Conservation (phyloP, 805 yeast species). For the Sugiyamaella chiloensis region DNA sequence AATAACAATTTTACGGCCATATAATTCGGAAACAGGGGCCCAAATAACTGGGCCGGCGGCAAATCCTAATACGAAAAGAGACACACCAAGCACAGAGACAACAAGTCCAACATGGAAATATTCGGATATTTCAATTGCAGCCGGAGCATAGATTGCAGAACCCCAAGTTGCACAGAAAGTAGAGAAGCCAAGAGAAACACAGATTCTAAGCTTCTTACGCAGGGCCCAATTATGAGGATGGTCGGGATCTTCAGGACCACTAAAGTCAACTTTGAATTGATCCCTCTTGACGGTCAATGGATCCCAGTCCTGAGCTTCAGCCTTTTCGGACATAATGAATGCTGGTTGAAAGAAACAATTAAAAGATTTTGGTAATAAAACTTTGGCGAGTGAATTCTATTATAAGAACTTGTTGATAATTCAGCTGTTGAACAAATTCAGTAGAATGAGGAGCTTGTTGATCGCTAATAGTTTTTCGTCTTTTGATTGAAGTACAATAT, state of each 20-base stretch:
- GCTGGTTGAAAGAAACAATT: too few relatives aligned
- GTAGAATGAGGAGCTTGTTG: too few relatives aligned
- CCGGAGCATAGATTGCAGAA: slow-evolving; percentile 72
- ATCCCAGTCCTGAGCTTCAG: slow-evolving; percentile 12
- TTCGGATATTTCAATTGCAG: slow-evolving; percentile 47
- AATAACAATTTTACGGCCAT: slow-evolving; percentile 67
- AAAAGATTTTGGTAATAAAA: too few relatives aligned
- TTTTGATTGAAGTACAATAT: too few relatives aligned
- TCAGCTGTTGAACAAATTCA: too few relatives aligned
- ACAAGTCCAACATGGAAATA: slow-evolving; percentile 59
- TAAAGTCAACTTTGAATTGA: slow-evolving; percentile 62
- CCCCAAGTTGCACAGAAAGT: slow-evolving; percentile 63
- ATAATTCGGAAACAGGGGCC: slow-evolving; percentile 84
- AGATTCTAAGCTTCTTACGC: slow-evolving; percentile 40
- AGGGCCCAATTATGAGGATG: slow-evolving; percentile 78
- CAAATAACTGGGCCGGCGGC: slow-evolving; percentile 89
- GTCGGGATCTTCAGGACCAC: slow-evolving; percentile 73
- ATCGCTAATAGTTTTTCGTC: too few relatives aligned
- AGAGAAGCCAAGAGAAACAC: slow-evolving; percentile 43
- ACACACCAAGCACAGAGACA: slow-evolving; percentile 71
- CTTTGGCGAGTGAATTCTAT: too few relatives aligned
- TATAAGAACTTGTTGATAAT: too few relatives aligned
- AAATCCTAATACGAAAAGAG: slow-evolving; percentile 87
- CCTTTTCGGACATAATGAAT: not conserved
- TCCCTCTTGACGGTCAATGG: slow-evolving; percentile 19